phyloP scores from a whole-genome alignment of 2,329 filamentous ascomycete genomes.

The Xenosphaeropsis pyriputrescens region DNA sequence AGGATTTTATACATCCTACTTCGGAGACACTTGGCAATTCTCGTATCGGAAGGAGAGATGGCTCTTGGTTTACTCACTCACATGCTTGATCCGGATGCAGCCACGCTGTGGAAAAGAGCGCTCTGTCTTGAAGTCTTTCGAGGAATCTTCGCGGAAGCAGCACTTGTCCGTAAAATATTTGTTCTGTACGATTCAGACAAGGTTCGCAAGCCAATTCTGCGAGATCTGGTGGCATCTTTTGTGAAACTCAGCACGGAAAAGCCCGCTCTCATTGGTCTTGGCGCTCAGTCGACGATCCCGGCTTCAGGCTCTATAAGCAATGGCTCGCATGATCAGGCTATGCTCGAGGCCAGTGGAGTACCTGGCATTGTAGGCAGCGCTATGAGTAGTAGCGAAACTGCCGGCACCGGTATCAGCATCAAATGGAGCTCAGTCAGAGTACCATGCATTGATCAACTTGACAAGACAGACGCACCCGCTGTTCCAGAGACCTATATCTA shows the following conservation, averaged over 20 bases:
- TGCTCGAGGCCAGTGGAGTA: conserved; percentile 76
- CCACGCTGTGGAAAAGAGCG: conserved; percentile 70
- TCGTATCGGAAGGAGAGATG: conserved; percentile 70
- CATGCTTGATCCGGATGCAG: conserved; percentile 74
- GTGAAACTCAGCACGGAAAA: conserved; percentile 90
- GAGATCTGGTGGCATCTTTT: conserved; percentile 72
- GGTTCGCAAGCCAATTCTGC: conserved; percentile 61
- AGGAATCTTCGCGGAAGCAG: conserved; percentile 69
- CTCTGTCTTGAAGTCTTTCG: conserved; percentile 86
- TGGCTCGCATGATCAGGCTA: conserved; percentile 62
- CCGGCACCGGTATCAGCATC: conserved; percentile 63
- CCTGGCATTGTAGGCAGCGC: conserved; percentile 73
- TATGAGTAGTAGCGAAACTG: conserved; percentile 49
- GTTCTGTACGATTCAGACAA: conserved; percentile 62
- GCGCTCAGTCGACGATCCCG: conserved; percentile 77
- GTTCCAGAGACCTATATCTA: conserved; percentile 93
- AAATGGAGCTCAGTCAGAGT: conserved; percentile 85
- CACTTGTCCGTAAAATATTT: conserved; percentile 67
- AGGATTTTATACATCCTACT: conserved; percentile 74
- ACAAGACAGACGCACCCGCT: conserved; percentile 72
- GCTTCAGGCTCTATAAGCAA: conserved; percentile 39
- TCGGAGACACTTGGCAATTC: conserved; percentile 58
- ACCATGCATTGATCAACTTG: conserved; percentile 83
- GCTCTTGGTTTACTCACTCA: conserved; percentile 71
- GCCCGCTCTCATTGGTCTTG: conserved; percentile 74